Conservation (phyloP, 192 early-diverging fungal species). For the Rhizophagus clarus region DNA sequence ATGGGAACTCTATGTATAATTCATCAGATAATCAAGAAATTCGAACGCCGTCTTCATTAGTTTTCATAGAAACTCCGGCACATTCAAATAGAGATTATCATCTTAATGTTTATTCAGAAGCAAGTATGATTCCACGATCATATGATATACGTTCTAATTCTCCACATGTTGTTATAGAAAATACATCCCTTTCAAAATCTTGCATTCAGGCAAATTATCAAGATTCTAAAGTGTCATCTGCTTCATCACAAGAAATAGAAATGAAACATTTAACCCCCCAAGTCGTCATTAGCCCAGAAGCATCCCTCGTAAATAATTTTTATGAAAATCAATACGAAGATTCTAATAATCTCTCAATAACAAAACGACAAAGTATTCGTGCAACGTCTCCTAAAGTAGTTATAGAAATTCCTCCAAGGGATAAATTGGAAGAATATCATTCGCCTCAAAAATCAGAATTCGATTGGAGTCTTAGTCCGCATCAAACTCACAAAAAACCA, state of each 20-base stretch:
- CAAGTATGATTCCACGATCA: background rate
- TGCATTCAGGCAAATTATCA: background rate
- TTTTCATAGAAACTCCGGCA: background rate
- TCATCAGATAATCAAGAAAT: background rate
- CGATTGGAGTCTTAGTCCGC: background rate
- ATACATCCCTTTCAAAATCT: background rate
- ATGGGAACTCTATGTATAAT: background rate
- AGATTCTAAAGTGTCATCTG: background rate
- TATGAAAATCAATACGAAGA: background rate
- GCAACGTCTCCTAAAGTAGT: constrained; percentile 18
- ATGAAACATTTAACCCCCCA: background rate
- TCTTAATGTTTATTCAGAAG: background rate
- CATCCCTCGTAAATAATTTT: too few species aligned
- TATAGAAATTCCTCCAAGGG: constrained; percentile 11
- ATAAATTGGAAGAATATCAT: constrained; percentile 18
- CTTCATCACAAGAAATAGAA: background rate
- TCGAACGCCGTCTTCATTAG: background rate
- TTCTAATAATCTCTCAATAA: background rate
- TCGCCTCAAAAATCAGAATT: background rate
- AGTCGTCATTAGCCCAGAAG: background rate
- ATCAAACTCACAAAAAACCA: background rate
- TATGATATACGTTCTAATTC: background rate
- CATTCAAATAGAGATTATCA: background rate
- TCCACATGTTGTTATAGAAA: constrained; percentile 1
- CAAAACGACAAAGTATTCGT: background rate